Evolutionary conservation across 371 early-diverging fungal genomes (phyloP), one percentile per base, ranked within the genome.

Genomic region (Apophysomyces variabilis): DNA sequence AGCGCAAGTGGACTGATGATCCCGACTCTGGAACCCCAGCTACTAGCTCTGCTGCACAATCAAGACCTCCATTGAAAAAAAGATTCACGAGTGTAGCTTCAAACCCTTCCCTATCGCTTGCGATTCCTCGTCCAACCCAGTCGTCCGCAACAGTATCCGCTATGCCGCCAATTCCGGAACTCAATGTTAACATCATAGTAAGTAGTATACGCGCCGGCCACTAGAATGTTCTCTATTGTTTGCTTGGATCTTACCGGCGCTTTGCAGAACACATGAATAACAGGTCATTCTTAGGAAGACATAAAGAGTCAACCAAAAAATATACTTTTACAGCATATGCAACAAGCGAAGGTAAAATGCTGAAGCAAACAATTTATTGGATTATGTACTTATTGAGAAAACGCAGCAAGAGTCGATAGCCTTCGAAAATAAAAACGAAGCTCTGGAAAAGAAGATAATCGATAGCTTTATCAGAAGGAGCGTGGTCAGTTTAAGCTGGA

Each of bases 61-160:
- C 70, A 9, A 61, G 64, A 32, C 70, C 70, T 1, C 72, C 72
- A 9, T 60, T 72, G 39, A 72, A 72, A 62, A 72, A 72, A 43
- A 61, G 72, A 59, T 72, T 72, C 44, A 72, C 72, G 4, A 65
- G 38, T 66, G 60, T 37, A 5, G 46, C 58, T 18, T 26, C 66
- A 9, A 50, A 50, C 38, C 18, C 60, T 18, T 36, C 59, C 9
- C 9, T 39, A 13, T 7, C 66, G 7, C 37, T 38, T 32, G 66
- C 36, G 5, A 14, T 65, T 46, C 41, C 67, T 50, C 54, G 54
- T 50, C 1, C 54, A 21, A 18, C 21, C 54, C 54, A 50, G 21
- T 9, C 54, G 54, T 12, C 68, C 35, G 21, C 18, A 59, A 0
- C 63, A 37, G 39, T 13, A n/a, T 26, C 59, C 38, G 6, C 64